Evolutionary conservation across 2,329 filamentous ascomycete species (phyloP).

Genomic region (Proliferodiscus dingleyae): DNA sequence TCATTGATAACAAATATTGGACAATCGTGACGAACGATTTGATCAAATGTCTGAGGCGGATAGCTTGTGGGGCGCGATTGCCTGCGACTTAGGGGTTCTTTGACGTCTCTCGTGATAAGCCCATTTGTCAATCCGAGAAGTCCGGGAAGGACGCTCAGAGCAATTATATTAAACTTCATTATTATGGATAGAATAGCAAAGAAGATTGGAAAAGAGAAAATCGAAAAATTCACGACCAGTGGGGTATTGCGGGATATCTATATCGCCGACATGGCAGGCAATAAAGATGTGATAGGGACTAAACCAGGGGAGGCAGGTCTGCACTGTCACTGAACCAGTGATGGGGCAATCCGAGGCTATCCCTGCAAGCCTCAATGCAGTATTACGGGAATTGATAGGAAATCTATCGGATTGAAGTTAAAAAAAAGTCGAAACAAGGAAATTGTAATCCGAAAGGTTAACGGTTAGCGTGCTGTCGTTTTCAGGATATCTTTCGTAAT

Average conservation of each 20-base stretch:
- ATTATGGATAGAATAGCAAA: neutral
- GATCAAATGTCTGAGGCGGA: conserved; percentile 18
- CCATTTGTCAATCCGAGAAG: conserved; percentile 8
- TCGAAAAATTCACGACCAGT: neutral
- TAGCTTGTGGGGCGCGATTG: conserved; percentile 12
- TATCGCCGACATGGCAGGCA: neutral
- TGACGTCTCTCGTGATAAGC: neutral
- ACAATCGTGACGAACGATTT: conserved; percentile 14
- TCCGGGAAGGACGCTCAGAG: conserved; percentile 2
- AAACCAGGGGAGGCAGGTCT: conserved; percentile 7
- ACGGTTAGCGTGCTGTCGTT: too few species aligned
- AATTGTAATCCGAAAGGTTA: too few species aligned
- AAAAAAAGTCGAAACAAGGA: too few species aligned
- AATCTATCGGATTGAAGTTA: too few species aligned
- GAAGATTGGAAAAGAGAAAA: neutral
- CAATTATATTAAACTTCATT: conserved; percentile 4
- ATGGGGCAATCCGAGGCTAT: neutral
- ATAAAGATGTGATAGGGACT: conserved; percentile 1
- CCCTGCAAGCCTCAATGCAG: neutral
- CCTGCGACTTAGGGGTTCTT: neutral
- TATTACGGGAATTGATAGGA: too few species aligned
- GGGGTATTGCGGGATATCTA: neutral
- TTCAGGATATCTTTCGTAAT: too few species aligned
- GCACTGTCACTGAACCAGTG: neutral
- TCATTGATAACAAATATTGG: neutral